These are phyloP conservation scores for Nakazawaea ambrosiae DNA, from an alignment of 805 yeast species.

Conservation along the genomic window DNA sequence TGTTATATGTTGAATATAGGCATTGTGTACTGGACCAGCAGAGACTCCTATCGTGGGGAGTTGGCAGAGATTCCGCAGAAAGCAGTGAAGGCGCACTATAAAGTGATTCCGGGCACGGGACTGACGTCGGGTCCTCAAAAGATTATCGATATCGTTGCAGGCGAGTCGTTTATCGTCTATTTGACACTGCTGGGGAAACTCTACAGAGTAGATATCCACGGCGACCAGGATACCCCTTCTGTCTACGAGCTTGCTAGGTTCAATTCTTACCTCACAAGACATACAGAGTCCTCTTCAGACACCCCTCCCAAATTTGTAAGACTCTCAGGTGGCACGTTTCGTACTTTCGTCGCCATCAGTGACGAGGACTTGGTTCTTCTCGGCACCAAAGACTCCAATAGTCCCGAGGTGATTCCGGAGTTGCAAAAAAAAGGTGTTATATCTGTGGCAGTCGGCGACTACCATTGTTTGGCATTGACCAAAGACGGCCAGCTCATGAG, in stretches of 20 bases:
- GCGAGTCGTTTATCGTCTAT: constrained; percentile 45
- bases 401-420: constrained; percentile 30
- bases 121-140: constrained; percentile 23
- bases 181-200: constrained; percentile 37
- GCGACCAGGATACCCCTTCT: constrained; percentile 15
- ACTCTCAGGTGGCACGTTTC: constrained; percentile 52
- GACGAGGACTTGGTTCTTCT: constrained; percentile 39
- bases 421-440: constrained; percentile 42
- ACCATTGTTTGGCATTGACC: constrained; percentile 60
- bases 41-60: constrained; percentile 16
- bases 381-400: constrained; percentile 24
- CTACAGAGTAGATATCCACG: constrained; percentile 26
- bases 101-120: constrained; percentile 34
- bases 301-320: constrained; percentile 33
- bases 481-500: constrained; percentile 47
- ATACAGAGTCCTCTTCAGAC: constrained; percentile 13
- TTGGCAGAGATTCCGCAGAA: constrained; percentile 19
- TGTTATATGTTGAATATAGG: constrained; percentile 44
- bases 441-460: constrained; percentile 63
- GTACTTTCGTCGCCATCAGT: constrained; percentile 48
- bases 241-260: constrained; percentile 23
- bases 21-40: constrained; percentile 47
- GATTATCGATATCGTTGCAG: constrained; percentile 48
- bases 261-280: constrained; percentile 23
- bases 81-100: constrained; percentile 31